These are phyloP conservation scores for Ilyonectria mors-panacis DNA, from an alignment of 2,329 filamentous ascomycete genomes.

Conservation along the genomic window DNA sequence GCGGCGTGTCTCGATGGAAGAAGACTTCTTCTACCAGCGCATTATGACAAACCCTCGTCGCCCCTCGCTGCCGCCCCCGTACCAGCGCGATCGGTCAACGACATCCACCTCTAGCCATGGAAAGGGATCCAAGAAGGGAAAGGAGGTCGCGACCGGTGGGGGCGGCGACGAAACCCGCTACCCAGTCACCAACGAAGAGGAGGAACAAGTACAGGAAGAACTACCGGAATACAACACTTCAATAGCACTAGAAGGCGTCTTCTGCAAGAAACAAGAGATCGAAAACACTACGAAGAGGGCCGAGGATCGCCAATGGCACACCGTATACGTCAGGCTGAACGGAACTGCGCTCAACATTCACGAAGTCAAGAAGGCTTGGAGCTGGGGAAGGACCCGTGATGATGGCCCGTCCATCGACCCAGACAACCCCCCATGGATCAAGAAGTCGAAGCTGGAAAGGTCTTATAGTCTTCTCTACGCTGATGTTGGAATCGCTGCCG, in stretches of 20 bases:
- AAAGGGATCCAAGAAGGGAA: constrained; percentile 37
- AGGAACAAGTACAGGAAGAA: constrained; percentile 65
- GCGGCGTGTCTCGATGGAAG: constrained; percentile 68
- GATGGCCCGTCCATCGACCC: constrained; percentile 65
- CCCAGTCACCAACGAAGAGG: constrained; percentile 48
- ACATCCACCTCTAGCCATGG: constrained; percentile 36
- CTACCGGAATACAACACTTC: constrained; percentile 72
- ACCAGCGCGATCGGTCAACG: constrained; percentile 52
- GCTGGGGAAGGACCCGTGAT: constrained; percentile 63
- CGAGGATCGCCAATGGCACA: constrained; percentile 74
- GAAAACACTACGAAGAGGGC: constrained; percentile 75
- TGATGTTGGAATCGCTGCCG: constrained; percentile 80
- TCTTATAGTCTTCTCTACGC: constrained; percentile 83
- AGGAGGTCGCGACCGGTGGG: constrained; percentile 39
- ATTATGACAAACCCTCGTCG: constrained; percentile 64
- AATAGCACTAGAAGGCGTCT: constrained; percentile 70
- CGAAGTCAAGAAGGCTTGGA: constrained; percentile 72
- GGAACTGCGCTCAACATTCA: constrained; percentile 79
- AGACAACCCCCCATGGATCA: constrained; percentile 67
- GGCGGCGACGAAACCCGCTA: constrained; percentile 35
- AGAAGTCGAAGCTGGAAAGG: constrained; percentile 70
- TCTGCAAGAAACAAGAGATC: constrained; percentile 76
- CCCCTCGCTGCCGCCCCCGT: constrained; percentile 64
- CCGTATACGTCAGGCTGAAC: constrained; percentile 74
- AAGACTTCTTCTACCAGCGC: constrained; percentile 68